Evolutionary conservation across 2,329 filamentous ascomycete genomes (phyloP).

Genomic region (Aspergillus spinulosporus): DNA sequence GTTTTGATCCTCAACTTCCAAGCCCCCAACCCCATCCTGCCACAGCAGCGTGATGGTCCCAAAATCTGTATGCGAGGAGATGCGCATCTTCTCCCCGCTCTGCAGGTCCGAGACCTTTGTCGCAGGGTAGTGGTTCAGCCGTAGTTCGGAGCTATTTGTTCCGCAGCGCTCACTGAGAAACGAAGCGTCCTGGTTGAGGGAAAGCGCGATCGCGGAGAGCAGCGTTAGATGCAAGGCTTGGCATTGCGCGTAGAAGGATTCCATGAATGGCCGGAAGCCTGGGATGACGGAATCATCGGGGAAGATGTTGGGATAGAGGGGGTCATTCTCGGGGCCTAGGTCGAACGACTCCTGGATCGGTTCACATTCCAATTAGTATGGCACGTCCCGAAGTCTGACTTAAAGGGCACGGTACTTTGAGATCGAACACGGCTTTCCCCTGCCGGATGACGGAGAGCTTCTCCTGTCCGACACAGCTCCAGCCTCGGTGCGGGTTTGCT

Average conservation of each 20-base stretch:
- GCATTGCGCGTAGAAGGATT: conserved; percentile 43
- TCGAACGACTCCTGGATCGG: conserved; percentile 45
- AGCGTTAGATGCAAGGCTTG: conserved; percentile 44
- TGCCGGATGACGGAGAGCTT: conserved; percentile 26
- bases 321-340: conserved; percentile 47
- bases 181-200: conserved; percentile 36
- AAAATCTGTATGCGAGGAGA: conserved; percentile 56
- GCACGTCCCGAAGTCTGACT: neutral
- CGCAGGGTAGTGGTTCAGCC: conserved; percentile 59
- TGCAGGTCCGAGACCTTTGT: neutral
- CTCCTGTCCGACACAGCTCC: conserved; percentile 35
- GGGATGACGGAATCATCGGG: conserved; percentile 48
- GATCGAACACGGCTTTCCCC: conserved; percentile 3
- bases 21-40: conserved; percentile 43
- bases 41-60: conserved; percentile 53
- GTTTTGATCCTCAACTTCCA: conserved; percentile 26
- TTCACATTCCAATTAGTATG: too few relatives aligned
- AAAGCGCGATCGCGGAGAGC: conserved; percentile 47
- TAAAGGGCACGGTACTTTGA: neutral
- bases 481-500: conserved; percentile 34
- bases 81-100: conserved; percentile 37
- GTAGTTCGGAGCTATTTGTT: conserved; percentile 58
- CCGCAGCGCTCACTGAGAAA: conserved; percentile 41
- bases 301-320: conserved; percentile 48
- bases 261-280: conserved; percentile 44